phyloP scores from a whole-genome alignment of 805 yeast species.

The Starmerella stigmatis region DNA sequence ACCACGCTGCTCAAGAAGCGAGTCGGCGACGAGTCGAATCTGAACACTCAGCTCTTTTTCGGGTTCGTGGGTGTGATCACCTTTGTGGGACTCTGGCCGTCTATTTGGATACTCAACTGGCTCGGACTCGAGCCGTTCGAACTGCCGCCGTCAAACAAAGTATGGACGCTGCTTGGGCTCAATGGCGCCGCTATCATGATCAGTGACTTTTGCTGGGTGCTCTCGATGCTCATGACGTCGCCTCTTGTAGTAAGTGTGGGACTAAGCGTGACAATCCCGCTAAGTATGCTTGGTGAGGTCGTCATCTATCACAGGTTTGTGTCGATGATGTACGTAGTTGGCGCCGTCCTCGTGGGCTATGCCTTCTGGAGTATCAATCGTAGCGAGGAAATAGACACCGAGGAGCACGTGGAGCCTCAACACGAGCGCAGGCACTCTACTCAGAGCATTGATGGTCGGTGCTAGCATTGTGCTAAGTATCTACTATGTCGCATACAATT shows the following conservation, averaged over 20 bases:
- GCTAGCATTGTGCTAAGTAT: too few relatives aligned
- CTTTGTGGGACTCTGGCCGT: constrained; percentile 68
- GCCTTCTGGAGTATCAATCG: constrained; percentile 78
- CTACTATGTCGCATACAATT: too few relatives aligned
- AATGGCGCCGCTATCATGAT: constrained; percentile 74
- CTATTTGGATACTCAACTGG: constrained; percentile 53
- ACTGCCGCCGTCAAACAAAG: constrained; percentile 47
- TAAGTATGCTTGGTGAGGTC: constrained; percentile 87
- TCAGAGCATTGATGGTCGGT: too few relatives aligned
- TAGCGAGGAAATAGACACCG: constrained; percentile 55
- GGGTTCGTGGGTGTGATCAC: constrained; percentile 91
- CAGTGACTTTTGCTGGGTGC: constrained; percentile 92
- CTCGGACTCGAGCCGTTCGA: constrained; percentile 60
- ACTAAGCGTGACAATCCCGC: constrained; percentile 81
- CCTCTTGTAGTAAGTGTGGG: constrained; percentile 96
- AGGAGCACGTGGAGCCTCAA: background rate
- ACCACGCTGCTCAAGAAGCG: constrained; percentile 70
- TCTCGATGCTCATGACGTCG: constrained; percentile 83
- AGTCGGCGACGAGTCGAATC: constrained; percentile 60
- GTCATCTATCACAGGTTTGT: constrained; percentile 54
- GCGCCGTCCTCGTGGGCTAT: constrained; percentile 67
- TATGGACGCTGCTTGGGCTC: constrained; percentile 43
- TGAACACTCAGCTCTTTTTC: constrained; percentile 80
- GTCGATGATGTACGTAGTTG: constrained; percentile 55
- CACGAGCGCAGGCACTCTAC: too few relatives aligned